Evolutionary conservation across 1,284 basidiomycete species (phyloP).

Genomic region (Ceratobasidium sp.): DNA sequence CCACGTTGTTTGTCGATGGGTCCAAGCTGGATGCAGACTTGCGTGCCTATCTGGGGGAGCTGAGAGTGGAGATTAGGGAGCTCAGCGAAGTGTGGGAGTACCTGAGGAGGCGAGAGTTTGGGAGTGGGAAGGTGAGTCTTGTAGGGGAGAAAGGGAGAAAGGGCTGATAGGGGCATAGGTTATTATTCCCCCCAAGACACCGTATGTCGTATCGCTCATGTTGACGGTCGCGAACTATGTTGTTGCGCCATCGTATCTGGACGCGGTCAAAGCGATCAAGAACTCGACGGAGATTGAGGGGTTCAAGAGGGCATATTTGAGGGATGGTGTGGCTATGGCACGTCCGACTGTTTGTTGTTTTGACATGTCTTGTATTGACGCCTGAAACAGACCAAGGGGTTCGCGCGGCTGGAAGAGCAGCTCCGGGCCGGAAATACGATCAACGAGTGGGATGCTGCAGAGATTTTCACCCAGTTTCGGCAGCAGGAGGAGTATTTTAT

Average conservation of each 20-base stretch:
- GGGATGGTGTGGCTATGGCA: slow-evolving; percentile 93
- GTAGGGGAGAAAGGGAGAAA: background rate
- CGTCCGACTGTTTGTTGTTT: slow-evolving; percentile 37
- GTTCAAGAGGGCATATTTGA: slow-evolving; percentile 83
- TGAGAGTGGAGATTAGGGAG: slow-evolving; percentile 68
- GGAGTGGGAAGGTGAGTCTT: slow-evolving; percentile 70
- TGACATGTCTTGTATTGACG: background rate
- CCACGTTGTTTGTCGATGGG: slow-evolving; percentile 76
- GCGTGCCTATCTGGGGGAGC: slow-evolving; percentile 65
- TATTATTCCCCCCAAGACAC: slow-evolving; percentile 74
- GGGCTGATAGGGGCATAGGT: slow-evolving; percentile 56
- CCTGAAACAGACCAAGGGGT: slow-evolving; percentile 65
- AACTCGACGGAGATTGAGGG: slow-evolving; percentile 87
- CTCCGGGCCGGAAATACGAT: slow-evolving; percentile 76
- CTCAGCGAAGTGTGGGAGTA: slow-evolving; percentile 88
- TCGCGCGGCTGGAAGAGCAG: slow-evolving; percentile 91
- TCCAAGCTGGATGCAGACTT: slow-evolving; percentile 68
- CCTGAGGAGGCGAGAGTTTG: slow-evolving; percentile 76
- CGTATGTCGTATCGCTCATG: slow-evolving; percentile 83
- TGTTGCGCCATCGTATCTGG: slow-evolving; percentile 72
- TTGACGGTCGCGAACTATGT: slow-evolving; percentile 81
- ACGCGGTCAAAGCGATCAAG: slow-evolving; percentile 87
- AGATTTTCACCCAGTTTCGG: slow-evolving; percentile 83
- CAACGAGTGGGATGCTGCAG: slow-evolving; percentile 91
- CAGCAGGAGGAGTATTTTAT: slow-evolving; percentile 79